Evolutionary conservation across 2,329 filamentous ascomycete species (phyloP).

Genomic region (Monilinia fructigena): DNA sequence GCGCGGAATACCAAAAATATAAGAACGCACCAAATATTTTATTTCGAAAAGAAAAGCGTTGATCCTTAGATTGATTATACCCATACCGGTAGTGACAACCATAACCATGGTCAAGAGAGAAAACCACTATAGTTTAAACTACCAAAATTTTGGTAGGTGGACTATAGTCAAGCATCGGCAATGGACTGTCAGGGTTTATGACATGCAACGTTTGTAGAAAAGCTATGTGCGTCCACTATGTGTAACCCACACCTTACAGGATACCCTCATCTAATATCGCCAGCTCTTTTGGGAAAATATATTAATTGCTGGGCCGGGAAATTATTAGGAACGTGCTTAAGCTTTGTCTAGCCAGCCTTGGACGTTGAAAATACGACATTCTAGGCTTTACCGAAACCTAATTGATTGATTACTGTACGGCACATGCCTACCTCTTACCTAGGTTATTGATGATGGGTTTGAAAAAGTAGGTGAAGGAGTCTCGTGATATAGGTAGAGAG

Average conservation of each 20-base stretch:
- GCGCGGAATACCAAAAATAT: neutral
- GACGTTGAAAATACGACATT: slow-evolving; percentile 14
- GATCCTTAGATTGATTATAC: neutral
- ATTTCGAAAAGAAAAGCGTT: neutral
- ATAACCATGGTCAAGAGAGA: neutral
- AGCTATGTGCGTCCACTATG: neutral
- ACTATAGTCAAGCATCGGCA: neutral
- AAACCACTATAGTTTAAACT: too few species aligned
- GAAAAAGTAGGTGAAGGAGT: neutral
- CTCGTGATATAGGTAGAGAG: too few species aligned
- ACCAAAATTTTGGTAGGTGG: neutral
- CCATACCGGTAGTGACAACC: neutral
- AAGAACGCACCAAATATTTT: neutral
- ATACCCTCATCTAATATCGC: slow-evolving; percentile 1
- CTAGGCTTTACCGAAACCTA: slow-evolving; percentile 7
- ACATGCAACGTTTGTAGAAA: neutral
- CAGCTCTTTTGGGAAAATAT: slow-evolving; percentile 13
- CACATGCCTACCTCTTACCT: neutral
- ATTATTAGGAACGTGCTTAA: slow-evolving; percentile 20
- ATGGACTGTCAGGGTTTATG: neutral
- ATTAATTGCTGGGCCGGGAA: slow-evolving; percentile 8
- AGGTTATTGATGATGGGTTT: neutral
- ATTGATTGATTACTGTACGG: neutral
- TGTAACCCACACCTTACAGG: slow-evolving; percentile 6
- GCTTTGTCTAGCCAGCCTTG: slow-evolving; percentile 24